Percentiles rank a stretch among this genome's conserved stretches.
phyloP scores from a whole-genome alignment of 495 filamentous ascomycete genomes.

The Recurvomyces mirabilis region DNA sequence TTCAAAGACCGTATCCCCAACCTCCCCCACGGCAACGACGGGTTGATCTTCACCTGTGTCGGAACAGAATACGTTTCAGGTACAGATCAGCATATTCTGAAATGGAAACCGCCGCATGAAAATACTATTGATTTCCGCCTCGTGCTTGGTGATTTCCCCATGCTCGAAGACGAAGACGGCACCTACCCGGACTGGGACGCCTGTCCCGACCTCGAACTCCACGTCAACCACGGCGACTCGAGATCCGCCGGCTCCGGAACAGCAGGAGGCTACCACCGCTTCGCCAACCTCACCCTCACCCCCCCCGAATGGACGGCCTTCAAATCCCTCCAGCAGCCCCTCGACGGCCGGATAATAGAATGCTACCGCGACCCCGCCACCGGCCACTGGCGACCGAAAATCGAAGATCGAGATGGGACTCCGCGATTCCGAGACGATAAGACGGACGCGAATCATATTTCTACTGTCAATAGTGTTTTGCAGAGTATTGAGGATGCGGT shows the following conservation, averaged over 20 bases:
- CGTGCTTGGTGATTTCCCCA: slow-evolving; percentile 57
- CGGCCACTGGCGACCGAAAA: slow-evolving; percentile 58
- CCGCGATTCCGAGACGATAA: slow-evolving; percentile 87
- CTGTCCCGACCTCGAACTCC: slow-evolving; percentile 44
- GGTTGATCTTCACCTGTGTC: slow-evolving; percentile 90
- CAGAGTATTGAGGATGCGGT: slow-evolving; percentile 71
- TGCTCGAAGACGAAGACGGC: slow-evolving; percentile 39
- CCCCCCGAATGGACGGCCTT: slow-evolving; percentile 71
- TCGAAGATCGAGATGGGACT: slow-evolving; percentile 25
- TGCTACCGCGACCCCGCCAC: slow-evolving; percentile 63
- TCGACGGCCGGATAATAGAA: slow-evolving; percentile 80
- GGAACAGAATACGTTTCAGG: slow-evolving; percentile 74
- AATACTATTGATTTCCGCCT: slow-evolving; percentile 90
- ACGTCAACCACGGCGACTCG: slow-evolving; percentile 42
- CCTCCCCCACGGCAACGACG: slow-evolving; percentile 86
- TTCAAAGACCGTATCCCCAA: slow-evolving; percentile 72
- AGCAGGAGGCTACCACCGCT: slow-evolving; percentile 45
- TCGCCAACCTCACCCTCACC: slow-evolving; percentile 56
- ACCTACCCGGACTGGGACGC: slow-evolving; percentile 46
- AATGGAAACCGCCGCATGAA: slow-evolving; percentile 90
- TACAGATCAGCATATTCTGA: slow-evolving; percentile 85
- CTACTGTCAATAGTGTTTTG: slow-evolving; percentile 66
- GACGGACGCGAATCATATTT: slow-evolving; percentile 75
- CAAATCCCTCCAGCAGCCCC: slow-evolving; percentile 53
- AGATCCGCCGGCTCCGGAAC: too few species aligned